A percentile compares a stretch with the other conserved stretches of the same genome.
phyloP scores from a whole-genome alignment of 129 eudicot genomes.

The Apium graveolens region DNA sequence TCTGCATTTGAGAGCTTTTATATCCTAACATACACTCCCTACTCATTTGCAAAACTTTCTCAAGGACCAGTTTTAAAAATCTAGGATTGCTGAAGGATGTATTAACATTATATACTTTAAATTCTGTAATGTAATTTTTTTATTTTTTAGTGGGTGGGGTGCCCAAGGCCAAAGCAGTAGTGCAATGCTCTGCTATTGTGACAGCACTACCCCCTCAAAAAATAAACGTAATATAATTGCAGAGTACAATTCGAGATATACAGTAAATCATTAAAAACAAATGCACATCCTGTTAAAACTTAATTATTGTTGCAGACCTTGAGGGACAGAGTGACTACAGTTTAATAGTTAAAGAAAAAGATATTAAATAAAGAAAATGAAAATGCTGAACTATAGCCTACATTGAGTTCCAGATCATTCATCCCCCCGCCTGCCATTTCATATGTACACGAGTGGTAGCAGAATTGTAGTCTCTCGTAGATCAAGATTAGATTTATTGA shows the following conservation, averaged over 20 bases:
- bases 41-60: background rate
- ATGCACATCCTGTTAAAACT: background rate
- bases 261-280: too few relatives aligned
- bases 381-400: too few relatives aligned
- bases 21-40: background rate
- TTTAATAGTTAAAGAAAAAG: background rate
- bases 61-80: background rate
- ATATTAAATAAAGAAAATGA: too few relatives aligned
- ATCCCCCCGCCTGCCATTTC: background rate
- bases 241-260: too few relatives aligned
- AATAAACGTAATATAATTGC: too few relatives aligned
- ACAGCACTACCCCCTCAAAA: too few relatives aligned
- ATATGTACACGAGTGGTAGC: background rate
- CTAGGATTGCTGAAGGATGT: background rate
- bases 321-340: background rate
- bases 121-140: too few relatives aligned
- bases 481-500: background rate
- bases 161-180: too few relatives aligned
- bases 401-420: background rate
- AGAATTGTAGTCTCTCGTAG: background rate
- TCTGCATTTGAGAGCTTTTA: too few relatives aligned
- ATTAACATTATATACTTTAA: background rate
- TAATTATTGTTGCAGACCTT: background rate
- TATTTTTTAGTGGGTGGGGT: too few relatives aligned
- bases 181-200: too few relatives aligned